Conservation (phyloP, 768 basidiomycete species). For the Candolleomyces eurysporus region DNA sequence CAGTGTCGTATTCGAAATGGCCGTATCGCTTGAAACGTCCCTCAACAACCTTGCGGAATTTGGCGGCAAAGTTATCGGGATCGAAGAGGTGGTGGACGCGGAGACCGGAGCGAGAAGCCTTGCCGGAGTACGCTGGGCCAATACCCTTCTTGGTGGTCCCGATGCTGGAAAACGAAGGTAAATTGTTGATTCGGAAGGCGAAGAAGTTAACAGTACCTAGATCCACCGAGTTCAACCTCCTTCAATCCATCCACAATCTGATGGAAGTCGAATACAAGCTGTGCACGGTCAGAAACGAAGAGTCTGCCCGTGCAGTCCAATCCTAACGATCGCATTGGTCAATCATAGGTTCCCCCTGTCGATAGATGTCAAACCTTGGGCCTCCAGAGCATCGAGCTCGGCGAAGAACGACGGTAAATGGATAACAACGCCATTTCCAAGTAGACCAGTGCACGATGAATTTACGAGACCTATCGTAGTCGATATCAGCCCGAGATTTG, state of each 20-base stretch:
- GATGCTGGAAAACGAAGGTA: conserved; percentile 52
- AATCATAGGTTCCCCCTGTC: neutral
- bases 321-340: conserved; percentile 42
- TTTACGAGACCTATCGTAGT: conserved; percentile 71
- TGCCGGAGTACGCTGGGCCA: conserved; percentile 97
- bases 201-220: conserved; percentile 45
- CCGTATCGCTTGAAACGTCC: conserved; percentile 98
- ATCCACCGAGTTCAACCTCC: conserved; percentile 93
- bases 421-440: conserved; percentile 95
- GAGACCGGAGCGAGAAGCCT: conserved; percentile 93
- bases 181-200: neutral
- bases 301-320: conserved; percentile 82
- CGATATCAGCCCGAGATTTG: conserved; percentile 1
- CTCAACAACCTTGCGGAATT: conserved; percentile 95
- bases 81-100: conserved; percentile 97
- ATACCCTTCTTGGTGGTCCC: conserved; percentile 98
- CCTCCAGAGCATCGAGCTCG: conserved; percentile 83
- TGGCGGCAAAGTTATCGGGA: conserved; percentile 75
- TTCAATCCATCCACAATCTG: conserved; percentile 99
- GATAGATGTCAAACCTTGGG: conserved; percentile 58
- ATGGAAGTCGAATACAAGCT: conserved; percentile 98
- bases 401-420: conserved; percentile 94
- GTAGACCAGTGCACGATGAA: conserved; percentile 77
- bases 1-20: conserved; percentile 97
- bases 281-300: conserved; percentile 93